Evolutionary conservation across 1,139 yeast genomes (phyloP).

Genomic region (Wickerhamomyces sp.): DNA sequence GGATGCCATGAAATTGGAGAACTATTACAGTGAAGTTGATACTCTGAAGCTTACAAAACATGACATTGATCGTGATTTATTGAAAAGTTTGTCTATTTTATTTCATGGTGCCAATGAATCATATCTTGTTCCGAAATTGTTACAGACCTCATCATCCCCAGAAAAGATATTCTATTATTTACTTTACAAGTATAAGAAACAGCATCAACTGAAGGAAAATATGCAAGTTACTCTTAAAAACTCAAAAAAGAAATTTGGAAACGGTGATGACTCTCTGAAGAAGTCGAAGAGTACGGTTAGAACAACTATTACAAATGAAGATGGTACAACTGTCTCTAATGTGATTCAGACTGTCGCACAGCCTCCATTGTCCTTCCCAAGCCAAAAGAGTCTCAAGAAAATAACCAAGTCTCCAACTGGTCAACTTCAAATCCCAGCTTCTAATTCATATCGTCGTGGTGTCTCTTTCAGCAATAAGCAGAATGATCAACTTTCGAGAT

Average conservation of each 20-base stretch:
- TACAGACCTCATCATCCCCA: conserved; percentile 59
- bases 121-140: conserved; percentile 53
- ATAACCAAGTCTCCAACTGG: conserved; percentile 22
- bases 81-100: conserved; percentile 78
- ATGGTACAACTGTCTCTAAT: conserved; percentile 31
- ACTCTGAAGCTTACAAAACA: conserved; percentile 26
- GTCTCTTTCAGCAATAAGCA: conserved; percentile 29
- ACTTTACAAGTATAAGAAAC: conserved; percentile 78
- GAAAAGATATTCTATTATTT: conserved; percentile 90
- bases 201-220: conserved; percentile 40
- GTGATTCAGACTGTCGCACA: conserved; percentile 7
- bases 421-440: conserved; percentile 29
- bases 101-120: conserved; percentile 84
- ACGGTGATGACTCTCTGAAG: conserved; percentile 30
- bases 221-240: conserved; percentile 11
- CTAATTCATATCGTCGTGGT: conserved; percentile 33
- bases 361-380: conserved; percentile 8
- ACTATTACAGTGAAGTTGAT: conserved; percentile 26
- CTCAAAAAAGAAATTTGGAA: conserved; percentile 19
- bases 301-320: conserved; percentile 38
- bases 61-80: conserved; percentile 76
- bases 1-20: conserved; percentile 20
- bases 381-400: conserved; percentile 7
- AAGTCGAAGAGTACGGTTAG: conserved; percentile 45
- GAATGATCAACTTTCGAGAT: conserved; percentile 20